phyloP scores from a whole-genome alignment of 345 rosid species.

The Aquilaria sinensis region DNA sequence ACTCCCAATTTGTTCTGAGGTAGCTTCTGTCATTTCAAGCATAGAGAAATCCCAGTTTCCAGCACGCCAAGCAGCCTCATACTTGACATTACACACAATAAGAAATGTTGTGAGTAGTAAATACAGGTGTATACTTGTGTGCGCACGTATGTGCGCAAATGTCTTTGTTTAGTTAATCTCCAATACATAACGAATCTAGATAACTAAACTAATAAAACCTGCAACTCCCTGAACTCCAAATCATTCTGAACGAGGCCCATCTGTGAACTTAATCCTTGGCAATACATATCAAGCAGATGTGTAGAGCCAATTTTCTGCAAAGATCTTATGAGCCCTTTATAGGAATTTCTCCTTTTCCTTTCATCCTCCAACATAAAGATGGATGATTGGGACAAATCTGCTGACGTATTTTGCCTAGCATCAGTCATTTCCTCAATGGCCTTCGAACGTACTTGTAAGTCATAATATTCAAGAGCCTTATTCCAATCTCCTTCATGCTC shows the following conservation, averaged over 20 bases:
- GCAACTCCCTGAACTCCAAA: conserved; percentile 75
- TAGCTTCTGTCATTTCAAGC: conserved; percentile 34
- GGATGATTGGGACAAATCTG: conserved; percentile 25
- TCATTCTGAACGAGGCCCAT: conserved; percentile 68
- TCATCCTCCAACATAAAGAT: conserved; percentile 35
- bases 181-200: background rate
- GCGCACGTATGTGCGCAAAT: background rate
- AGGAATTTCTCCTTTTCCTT: conserved; percentile 54
- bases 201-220: conserved; percentile 37
- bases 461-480: conserved; percentile 93
- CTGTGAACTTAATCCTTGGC: conserved; percentile 74
- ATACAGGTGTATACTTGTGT: background rate
- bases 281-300: conserved; percentile 82
- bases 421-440: conserved; percentile 28
- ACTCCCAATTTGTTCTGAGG: conserved; percentile 37
- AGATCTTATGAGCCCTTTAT: conserved; percentile 83
- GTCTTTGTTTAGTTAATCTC: background rate
- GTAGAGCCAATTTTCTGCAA: conserved; percentile 91
- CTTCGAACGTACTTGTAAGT: conserved; percentile 76
- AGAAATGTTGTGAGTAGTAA: background rate
- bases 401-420: conserved; percentile 28
- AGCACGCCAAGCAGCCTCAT: conserved; percentile 97
- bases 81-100: conserved; percentile 36
- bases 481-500: conserved; percentile 98
- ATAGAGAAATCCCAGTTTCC: conserved; percentile 96